Conservation (phyloP, 306 rosid genomes). For the Pachyrhizus erosus region DNA sequence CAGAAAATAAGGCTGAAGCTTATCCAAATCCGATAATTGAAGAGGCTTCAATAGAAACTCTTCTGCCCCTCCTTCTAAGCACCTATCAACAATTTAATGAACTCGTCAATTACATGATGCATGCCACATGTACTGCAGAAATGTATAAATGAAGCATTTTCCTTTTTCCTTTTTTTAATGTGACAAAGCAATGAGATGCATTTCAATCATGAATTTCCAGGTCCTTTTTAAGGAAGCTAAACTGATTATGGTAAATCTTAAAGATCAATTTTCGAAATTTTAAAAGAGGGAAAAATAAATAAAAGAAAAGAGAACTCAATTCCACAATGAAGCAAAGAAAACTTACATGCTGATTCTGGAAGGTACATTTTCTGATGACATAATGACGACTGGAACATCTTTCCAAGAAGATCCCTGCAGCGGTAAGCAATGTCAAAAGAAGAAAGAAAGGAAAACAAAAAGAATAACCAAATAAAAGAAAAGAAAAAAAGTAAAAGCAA, state of each 20-base stretch:
- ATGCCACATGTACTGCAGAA: too few species aligned
- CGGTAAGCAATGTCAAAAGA: slow-evolving; percentile 41
- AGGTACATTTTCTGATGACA: slow-evolving; percentile 98
- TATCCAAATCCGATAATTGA: slow-evolving; percentile 78
- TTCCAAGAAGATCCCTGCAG: slow-evolving; percentile 95
- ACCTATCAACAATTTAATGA: slow-evolving; percentile 57
- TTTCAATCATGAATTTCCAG: not conserved
- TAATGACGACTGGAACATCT: slow-evolving; percentile 89
- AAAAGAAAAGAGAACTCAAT: not conserved
- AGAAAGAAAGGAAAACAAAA: slow-evolving; percentile 20
- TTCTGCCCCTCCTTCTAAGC: slow-evolving; percentile 93
- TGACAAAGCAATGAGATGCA: not conserved
- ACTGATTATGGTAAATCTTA: not conserved
- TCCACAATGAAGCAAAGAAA: not conserved
- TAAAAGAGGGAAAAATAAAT: not conserved
- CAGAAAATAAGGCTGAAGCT: slow-evolving; percentile 71
- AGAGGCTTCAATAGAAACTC: slow-evolving; percentile 93
- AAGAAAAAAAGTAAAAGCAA: slow-evolving; percentile 36
- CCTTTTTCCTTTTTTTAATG: not conserved
- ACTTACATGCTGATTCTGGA: slow-evolving; percentile 84
- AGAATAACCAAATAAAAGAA: not conserved
- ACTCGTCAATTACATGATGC: not conserved
- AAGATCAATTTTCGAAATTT: not conserved
- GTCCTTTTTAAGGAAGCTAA: not conserved
- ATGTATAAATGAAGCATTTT: not conserved